Evolutionary conservation across 495 filamentous ascomycete species (phyloP), one percentile per base, ranked within the genome.

Genomic region (Trichoderma virens): DNA sequence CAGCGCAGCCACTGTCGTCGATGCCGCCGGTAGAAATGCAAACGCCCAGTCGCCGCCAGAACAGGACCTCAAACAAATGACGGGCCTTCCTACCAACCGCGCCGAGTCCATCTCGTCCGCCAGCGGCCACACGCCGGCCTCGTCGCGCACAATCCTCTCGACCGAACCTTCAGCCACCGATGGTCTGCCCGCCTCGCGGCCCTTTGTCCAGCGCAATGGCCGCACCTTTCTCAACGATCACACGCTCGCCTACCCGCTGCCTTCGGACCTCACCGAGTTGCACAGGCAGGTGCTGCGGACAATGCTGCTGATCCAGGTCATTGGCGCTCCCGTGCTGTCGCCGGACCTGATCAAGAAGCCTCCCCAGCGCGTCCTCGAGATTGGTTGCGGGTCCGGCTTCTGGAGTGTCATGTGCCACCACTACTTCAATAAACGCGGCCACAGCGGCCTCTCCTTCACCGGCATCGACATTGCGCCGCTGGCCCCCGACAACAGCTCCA

Each of bases 331-430:
- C 1, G 85, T 93, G 69, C 93, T 90, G 73, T 87, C 86, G 16
- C 88, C 89, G 14, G 80, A 80, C 47, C 78, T 87, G 45, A 74
- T 81, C 38, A 79, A 83, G 66, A 83, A 82, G 60, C 88, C 89
- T 25, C 93, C 92, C 0, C 80, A 80, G 67, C 88, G 86, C 65
- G 86, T 98, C 23, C 78, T 98, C 56, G 93, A 98, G 70, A 74
- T 97, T 62, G 91, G 88, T 39, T 98, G 93, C 74, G 93, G 93
- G 7, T 89, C 89, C 18, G 93, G 86, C 31, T 86, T 93, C 67
- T 97, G 93, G 93, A 92, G 90, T 66, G 87, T 89, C 72, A 82
- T 88, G 75, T 94, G 90, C 72, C 88, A 93, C 73, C 82, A 88
- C 27, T 86, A 90, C 73, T 89, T 93, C 69, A 78, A 80, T 45